Evolutionary conservation across 1,139 yeast genomes (phyloP), one percentile per base, ranked within the genome.

Genomic region (Geotrichum restrictum): DNA sequence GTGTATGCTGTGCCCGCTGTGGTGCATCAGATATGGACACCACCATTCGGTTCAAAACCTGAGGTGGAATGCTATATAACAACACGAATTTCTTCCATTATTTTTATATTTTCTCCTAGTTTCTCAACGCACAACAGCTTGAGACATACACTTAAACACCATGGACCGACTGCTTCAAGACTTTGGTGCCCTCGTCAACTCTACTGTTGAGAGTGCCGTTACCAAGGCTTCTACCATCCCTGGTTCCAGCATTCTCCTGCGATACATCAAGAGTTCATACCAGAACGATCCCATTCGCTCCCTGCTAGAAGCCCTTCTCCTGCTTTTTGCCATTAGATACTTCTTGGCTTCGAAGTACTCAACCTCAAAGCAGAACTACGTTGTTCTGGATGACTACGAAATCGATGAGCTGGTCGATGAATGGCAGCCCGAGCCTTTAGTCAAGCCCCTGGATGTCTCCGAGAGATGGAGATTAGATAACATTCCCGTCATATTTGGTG

Each of bases 211-310:
- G 14, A 44, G 55, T 21, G 66, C 64, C 41, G 58, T 62, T 16
- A 45, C 47, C 39, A 54, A 57, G 42, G 60, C 59, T 10, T 56
- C 64, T 7, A 58, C 60, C 33, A 57, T 88, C 24, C 98, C 98
- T 1, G 98, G 98, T 39, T 95, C 96, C 14, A 76, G 77, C 34
- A 79, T 85, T 53, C 69, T 88, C 18, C 74, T 87, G 48, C 76
- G 91, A 55, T 93, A 93, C 69, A 83, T 93, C 63, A 79, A 78
- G 60, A 83, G 89, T n/a, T 88, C 97, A 3, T 91, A 91, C 68
- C 91, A 88, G 67, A 81, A 93, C 70, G 99, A 93, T 69, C 99
- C 99, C 1, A 78, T 88, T 56, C 80, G 98, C 62, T 87, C 98
- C 1, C 66, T 88, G 14, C 77, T 93, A 56, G 99, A 93, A 70